Percentiles rank a stretch among this genome's conserved stretches.
Evolutionary conservation across 169 alveolate genomes (phyloP).

Genomic region (Eimeria acervulina): DNA sequence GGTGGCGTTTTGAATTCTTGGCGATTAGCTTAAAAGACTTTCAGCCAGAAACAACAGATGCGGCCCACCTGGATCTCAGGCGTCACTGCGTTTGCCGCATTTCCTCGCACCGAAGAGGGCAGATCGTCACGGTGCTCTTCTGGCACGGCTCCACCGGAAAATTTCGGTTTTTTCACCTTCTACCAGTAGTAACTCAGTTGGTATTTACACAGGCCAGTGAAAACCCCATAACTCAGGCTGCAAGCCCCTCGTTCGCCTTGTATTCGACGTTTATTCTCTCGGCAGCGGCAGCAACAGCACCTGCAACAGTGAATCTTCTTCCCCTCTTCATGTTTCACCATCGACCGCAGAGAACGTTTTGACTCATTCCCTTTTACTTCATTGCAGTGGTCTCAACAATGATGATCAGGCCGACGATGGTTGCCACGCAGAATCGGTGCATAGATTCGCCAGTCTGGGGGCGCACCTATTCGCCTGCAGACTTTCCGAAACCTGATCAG

Average conservation of each 20-base stretch:
- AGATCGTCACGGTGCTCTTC: conserved; percentile 33
- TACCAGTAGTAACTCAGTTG: conserved; percentile 24
- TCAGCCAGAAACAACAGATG: conserved; percentile 7
- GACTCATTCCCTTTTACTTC: background rate
- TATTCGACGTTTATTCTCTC: conserved; percentile 31
- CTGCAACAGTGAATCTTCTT: background rate
- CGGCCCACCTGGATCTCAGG: conserved; percentile 17
- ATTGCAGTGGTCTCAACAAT: conserved; percentile 50
- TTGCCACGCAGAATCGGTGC: conserved; percentile 62
- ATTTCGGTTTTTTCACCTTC: conserved; percentile 5
- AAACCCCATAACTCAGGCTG: conserved; percentile 27
- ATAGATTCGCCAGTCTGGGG: conserved; percentile 69
- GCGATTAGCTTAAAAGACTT: background rate
- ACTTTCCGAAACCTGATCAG: background rate
- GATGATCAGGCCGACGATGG: conserved; percentile 67
- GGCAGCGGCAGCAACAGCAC: conserved; percentile 65
- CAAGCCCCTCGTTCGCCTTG: conserved; percentile 52
- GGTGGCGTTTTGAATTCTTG: conserved; percentile 12
- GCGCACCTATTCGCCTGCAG: conserved; percentile 54
- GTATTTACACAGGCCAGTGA: conserved; percentile 14
- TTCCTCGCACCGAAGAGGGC: conserved; percentile 34
- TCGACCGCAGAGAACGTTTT: background rate
- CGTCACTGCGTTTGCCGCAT: conserved; percentile 32
- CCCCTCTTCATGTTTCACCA: conserved; percentile 7
- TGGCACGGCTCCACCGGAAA: conserved; percentile 50